A percentile compares a stretch with the other conserved stretches of the same genome.
phyloP scores from a whole-genome alignment of 768 basidiomycete genomes.

The Kwoniella europaea region DNA sequence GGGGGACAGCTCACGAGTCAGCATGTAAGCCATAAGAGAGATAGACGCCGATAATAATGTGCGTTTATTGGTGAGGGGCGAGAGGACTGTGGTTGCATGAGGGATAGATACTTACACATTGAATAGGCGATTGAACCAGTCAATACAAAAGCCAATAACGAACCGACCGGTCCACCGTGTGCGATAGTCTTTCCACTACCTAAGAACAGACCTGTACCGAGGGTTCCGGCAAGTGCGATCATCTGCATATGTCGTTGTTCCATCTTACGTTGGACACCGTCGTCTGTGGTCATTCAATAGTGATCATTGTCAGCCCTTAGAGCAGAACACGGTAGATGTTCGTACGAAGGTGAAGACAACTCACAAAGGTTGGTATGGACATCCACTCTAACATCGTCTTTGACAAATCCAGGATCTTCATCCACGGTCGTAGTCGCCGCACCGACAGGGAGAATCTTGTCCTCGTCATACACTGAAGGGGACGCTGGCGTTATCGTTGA shows the following conservation, averaged over 20 bases:
- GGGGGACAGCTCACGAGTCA: too few relatives aligned
- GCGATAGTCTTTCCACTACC: slow-evolving; percentile 39
- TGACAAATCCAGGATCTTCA: slow-evolving; percentile 2
- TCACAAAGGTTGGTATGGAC: slow-evolving; percentile 41
- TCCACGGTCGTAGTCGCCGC: neutral
- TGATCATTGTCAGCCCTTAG: too few relatives aligned
- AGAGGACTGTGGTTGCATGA: neutral
- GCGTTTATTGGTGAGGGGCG: neutral
- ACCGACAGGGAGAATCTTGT: slow-evolving; percentile 20
- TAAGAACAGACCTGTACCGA: slow-evolving; percentile 35
- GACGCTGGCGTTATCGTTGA: neutral
- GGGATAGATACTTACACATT: slow-evolving; percentile 26
- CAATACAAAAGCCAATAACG: slow-evolving; percentile 32
- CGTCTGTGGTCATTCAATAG: slow-evolving; percentile 45
- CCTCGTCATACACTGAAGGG: neutral
- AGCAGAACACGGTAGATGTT: too few relatives aligned
- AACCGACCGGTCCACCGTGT: slow-evolving; percentile 40
- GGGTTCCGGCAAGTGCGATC: slow-evolving; percentile 38
- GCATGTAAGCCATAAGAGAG: slow-evolving; percentile 58
- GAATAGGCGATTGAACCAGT: slow-evolving; percentile 35
- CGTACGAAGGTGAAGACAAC: neutral
- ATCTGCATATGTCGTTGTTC: slow-evolving; percentile 47
- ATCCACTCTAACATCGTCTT: slow-evolving; percentile 34
- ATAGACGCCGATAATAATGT: too few relatives aligned
- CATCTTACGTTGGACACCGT: slow-evolving; percentile 70